Conservation (phyloP, 192 early-diverging fungal genomes). For the Kickxella alabastrina region DNA sequence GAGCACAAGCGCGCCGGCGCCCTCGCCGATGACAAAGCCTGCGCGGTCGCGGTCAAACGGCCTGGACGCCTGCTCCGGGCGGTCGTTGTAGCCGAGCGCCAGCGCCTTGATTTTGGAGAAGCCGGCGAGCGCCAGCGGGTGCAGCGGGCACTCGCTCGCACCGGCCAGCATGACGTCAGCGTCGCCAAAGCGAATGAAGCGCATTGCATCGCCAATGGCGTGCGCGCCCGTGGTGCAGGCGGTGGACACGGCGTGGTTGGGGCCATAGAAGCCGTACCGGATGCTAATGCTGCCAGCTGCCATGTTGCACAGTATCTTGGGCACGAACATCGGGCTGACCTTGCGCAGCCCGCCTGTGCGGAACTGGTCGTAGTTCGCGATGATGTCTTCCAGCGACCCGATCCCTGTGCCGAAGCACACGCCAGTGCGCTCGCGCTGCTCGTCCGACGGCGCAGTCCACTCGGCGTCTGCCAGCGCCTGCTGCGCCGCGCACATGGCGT, state of each 20-base stretch:
- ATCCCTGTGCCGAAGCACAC: constrained; percentile 96
- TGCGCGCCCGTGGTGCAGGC: constrained; percentile 97
- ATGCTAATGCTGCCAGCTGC: constrained; percentile 91
- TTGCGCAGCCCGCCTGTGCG: constrained; percentile 58
- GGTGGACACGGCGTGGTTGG: constrained; percentile 88
- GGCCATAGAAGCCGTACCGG: constrained; percentile 78
- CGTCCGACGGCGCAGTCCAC: constrained; percentile 58
- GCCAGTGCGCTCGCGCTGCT: constrained; percentile 65
- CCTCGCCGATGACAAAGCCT: constrained; percentile 96
- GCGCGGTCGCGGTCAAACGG: constrained; percentile 85
- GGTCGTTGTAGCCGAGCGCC: constrained; percentile 74
- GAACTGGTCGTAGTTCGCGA: constrained; percentile 53
- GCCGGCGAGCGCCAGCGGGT: constrained; percentile 84
- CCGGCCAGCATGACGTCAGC: constrained; percentile 96
- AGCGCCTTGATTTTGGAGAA: constrained; percentile 82
- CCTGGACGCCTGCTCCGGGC: constrained; percentile 73
- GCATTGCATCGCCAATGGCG: constrained; percentile 88
- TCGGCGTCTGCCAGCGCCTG: constrained; percentile 82
- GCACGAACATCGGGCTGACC: constrained; percentile 88
- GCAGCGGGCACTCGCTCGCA: constrained; percentile 79
- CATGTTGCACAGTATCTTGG: constrained; percentile 89
- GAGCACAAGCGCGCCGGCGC: constrained; percentile 81
- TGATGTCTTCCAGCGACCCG: constrained; percentile 85
- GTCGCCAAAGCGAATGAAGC: constrained; percentile 89
- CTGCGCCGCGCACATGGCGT: constrained; percentile 73